Conservation (phyloP, 2,329 filamentous ascomycete species). For the Venturia effusa region DNA sequence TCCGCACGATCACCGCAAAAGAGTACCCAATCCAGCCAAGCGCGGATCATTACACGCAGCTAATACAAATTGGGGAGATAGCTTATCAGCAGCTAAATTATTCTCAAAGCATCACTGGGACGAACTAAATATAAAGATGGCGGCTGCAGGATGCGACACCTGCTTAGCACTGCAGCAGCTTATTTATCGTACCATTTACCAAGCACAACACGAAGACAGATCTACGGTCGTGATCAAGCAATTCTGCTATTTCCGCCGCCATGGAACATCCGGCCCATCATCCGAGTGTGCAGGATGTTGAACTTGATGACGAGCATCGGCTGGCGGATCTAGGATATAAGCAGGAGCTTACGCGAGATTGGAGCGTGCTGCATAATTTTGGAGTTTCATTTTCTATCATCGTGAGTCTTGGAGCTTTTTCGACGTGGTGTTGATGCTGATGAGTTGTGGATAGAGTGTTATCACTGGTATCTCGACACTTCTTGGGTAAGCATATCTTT, state of each 20-base stretch:
- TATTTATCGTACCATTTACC: not conserved
- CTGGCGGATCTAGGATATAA: conserved; percentile 49
- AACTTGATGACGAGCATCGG: conserved; percentile 34
- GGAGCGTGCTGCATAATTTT: conserved; percentile 50
- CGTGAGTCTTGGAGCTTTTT: conserved; percentile 21
- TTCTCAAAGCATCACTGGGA: not conserved
- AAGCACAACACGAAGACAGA: not conserved
- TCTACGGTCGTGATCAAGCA: not conserved
- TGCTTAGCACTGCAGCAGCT: not conserved
- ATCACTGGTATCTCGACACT: conserved; percentile 50
- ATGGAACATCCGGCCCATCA: not conserved
- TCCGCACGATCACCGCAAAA: not conserved
- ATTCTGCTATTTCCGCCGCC: not conserved
- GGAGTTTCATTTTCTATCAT: conserved; percentile 53
- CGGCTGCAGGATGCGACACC: not conserved
- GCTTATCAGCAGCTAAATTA: not conserved
- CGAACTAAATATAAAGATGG: not conserved
- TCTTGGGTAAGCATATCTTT: conserved; percentile 26
- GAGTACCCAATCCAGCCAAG: not conserved
- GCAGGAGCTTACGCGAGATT: conserved; percentile 47
- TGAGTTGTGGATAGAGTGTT: conserved; percentile 28
- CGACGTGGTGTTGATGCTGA: conserved; percentile 20
- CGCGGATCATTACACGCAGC: not conserved
- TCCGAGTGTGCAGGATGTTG: not conserved
- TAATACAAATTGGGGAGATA: not conserved